A percentile compares a stretch with the other conserved stretches of the same genome.
Conservation (phyloP, 225 moss, liverwort and hornwort genomes). For the Antitrichia curtipendula region DNA sequence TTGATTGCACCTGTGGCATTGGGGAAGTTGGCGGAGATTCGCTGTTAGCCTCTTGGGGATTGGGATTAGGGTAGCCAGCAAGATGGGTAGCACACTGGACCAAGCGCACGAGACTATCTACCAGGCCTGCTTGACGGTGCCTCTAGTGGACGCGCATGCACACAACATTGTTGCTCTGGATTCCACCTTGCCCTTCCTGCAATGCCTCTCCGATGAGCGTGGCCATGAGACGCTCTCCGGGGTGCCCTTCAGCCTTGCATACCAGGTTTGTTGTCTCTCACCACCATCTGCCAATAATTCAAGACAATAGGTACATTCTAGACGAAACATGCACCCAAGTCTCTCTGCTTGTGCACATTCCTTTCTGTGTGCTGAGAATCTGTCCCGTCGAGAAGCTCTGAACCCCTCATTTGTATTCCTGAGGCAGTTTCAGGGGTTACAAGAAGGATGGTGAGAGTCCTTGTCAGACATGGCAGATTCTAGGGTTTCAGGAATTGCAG, state of each 20-base stretch:
- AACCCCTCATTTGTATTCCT: neutral
- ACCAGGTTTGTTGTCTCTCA: slow-evolving; percentile 15
- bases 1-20: neutral
- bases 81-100: slow-evolving; percentile 13
- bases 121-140: slow-evolving; percentile 22
- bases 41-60: neutral
- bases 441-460: neutral
- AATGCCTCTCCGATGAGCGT: slow-evolving; percentile 38
- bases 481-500: neutral
- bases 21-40: neutral
- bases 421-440: neutral
- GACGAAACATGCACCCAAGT: neutral
- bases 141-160: slow-evolving; percentile 38
- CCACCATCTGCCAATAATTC: neutral
- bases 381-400: neutral
- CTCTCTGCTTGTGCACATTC: neutral
- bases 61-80: neutral
- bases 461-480: neutral
- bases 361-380: neutral
- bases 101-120: slow-evolving; percentile 39
- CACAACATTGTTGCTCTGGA: slow-evolving; percentile 43
- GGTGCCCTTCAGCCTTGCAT: slow-evolving; percentile 40
- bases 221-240: slow-evolving; percentile 39
- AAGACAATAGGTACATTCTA: neutral
- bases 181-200: slow-evolving; percentile 41